Percentiles rank a stretch among this genome's conserved stretches.
phyloP scores from a whole-genome alignment of 352 stramenopile genomes.

The Phytophthora tubulina region DNA sequence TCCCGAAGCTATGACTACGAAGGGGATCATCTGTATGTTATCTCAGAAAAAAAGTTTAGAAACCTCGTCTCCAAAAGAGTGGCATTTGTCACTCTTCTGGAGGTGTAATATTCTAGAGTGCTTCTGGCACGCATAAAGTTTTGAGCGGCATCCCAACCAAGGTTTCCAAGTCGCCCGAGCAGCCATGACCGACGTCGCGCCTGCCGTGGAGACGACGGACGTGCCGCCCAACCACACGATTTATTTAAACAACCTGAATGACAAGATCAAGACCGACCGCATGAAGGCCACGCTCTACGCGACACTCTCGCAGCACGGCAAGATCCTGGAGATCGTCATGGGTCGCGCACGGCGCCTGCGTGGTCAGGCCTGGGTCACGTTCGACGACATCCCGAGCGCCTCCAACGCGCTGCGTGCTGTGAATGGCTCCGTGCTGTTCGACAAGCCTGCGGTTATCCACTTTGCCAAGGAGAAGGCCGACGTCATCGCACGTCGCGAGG shows the following conservation, averaged over 20 bases:
- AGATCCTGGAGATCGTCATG: slow-evolving; percentile 93
- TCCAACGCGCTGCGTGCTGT: slow-evolving; percentile 91
- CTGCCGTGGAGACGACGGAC: slow-evolving; percentile 51
- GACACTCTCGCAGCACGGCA: slow-evolving; percentile 93
- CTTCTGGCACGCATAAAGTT: too few species aligned
- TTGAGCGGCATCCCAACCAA: not conserved
- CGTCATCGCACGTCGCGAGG: slow-evolving; percentile 78
- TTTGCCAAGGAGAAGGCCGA: slow-evolving; percentile 90
- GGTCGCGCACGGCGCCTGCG: slow-evolving; percentile 83
- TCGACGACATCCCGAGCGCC: slow-evolving; percentile 89
- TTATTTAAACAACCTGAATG: slow-evolving; percentile 96
- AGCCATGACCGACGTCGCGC: slow-evolving; percentile 28
- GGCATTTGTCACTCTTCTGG: too few species aligned
- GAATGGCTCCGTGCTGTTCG: slow-evolving; percentile 89
- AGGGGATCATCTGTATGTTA: too few species aligned
- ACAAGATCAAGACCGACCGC: slow-evolving; percentile 94
- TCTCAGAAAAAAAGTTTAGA: too few species aligned
- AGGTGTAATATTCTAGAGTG: too few species aligned
- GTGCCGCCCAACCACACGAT: slow-evolving; percentile 91
- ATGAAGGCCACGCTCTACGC: slow-evolving; percentile 93
- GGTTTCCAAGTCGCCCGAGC: not conserved
- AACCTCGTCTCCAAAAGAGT: too few species aligned
- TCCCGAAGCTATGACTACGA: too few species aligned
- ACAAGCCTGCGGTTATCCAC: slow-evolving; percentile 87
- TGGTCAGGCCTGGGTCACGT: slow-evolving; percentile 94